Percentiles rank a stretch among this genome's conserved stretches.
phyloP scores from a whole-genome alignment of 257 asterid genomes.

The Nicotiana attenuata region DNA sequence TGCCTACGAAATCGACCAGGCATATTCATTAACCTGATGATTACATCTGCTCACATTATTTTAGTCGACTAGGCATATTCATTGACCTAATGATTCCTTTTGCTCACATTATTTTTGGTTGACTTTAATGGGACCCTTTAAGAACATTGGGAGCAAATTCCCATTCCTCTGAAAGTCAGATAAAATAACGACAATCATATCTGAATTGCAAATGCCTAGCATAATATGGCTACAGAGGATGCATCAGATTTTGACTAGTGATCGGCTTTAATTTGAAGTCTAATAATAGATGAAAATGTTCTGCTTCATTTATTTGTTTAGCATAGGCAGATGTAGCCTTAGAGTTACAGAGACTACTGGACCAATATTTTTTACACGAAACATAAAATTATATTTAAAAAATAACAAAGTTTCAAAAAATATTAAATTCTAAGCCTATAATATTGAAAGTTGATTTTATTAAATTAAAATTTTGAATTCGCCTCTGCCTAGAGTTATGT shows the following conservation, averaged over 20 bases:
- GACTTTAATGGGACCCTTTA: background rate
- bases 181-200: background rate
- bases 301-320: too few relatives aligned
- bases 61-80: background rate
- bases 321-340: too few relatives aligned
- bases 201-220: background rate
- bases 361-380: too few relatives aligned
- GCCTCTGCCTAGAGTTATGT: accelerated
- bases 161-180: background rate
- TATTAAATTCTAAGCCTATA: too few relatives aligned
- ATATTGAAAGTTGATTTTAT: too few relatives aligned
- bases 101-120: background rate
- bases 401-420: too few relatives aligned
- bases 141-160: background rate
- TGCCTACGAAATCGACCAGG: background rate
- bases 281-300: too few relatives aligned
- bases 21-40: background rate
- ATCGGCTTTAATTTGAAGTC: too few relatives aligned
- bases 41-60: too few relatives aligned
- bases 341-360: too few relatives aligned
- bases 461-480: too few relatives aligned
- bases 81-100: background rate
- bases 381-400: too few relatives aligned
- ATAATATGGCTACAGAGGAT: background rate
- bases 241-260: background rate